Conservation (phyloP, 768 basidiomycete species). For the Pleurotus platypus region DNA sequence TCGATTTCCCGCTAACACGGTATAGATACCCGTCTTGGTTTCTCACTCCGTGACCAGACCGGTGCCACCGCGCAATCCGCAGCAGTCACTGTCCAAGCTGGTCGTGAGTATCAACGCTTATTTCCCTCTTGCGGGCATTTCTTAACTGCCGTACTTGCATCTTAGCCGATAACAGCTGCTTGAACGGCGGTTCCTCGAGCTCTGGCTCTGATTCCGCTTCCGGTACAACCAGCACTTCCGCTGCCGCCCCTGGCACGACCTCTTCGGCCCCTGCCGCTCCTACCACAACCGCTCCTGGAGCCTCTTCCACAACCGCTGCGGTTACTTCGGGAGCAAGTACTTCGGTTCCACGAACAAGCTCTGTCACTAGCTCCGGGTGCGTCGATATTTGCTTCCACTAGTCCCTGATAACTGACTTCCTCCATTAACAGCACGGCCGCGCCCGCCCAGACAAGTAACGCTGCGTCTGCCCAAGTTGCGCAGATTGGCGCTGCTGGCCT, state of each 20-base stretch:
- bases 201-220: conserved; percentile 13
- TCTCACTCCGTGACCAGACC: conserved; percentile 58
- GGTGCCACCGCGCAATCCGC: conserved; percentile 51
- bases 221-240: conserved; percentile 13
- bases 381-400: too few species aligned
- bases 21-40: conserved; percentile 48
- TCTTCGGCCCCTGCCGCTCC: conserved; percentile 8
- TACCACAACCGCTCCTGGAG: conserved; percentile 6
- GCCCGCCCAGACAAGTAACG: conserved; percentile 1
- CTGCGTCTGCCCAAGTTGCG: conserved; percentile 26
- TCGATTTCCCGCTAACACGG: not conserved
- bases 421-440: not conserved
- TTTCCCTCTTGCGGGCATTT: not conserved
- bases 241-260: conserved; percentile 15
- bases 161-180: conserved; percentile 32
- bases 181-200: conserved; percentile 11
- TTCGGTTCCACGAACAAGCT: too few species aligned
- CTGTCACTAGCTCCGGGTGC: too few species aligned
- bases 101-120: conserved; percentile 39
- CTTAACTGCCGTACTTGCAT: conserved; percentile 11
- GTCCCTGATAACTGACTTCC: too few species aligned
- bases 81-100: conserved; percentile 41
- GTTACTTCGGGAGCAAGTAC: too few species aligned
- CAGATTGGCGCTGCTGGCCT: conserved; percentile 37
- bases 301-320: not conserved